A percentile compares a stretch with the other conserved stretches of the same genome.
Evolutionary conservation across 305 asterid species (phyloP).

Genomic region (Solanum aculeatissimum): DNA sequence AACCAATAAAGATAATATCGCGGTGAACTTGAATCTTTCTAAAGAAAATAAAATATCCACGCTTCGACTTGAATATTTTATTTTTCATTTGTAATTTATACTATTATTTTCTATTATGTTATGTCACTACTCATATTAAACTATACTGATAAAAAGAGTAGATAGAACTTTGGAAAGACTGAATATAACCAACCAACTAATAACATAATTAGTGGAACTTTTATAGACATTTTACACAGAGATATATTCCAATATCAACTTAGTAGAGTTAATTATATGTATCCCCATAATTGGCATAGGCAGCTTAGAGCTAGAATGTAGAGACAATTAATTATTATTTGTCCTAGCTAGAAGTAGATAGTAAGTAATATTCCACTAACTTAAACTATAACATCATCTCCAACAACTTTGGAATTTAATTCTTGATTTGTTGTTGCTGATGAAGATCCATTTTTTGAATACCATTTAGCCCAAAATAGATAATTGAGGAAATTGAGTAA

Average conservation of each 20-base stretch:
- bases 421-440: conserved; percentile 4
- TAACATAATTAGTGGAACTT: background rate
- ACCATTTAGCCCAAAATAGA: conserved; percentile 72
- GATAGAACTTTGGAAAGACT: background rate
- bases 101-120: background rate
- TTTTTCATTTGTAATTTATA: background rate
- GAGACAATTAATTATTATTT: background rate
- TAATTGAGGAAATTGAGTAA: conserved; percentile 61
- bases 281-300: background rate
- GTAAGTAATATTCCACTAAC: background rate
- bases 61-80: background rate
- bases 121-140: background rate
- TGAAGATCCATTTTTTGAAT: conserved; percentile 9
- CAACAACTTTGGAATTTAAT: conserved; percentile 18
- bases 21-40: background rate
- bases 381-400: conserved; percentile 34
- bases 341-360: background rate
- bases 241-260: background rate
- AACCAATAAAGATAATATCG: background rate
- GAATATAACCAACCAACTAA: background rate
- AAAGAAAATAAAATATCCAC: background rate
- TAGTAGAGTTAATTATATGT: background rate
- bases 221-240: background rate
- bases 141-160: background rate
- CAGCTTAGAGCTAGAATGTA: background rate